Evolutionary conservation across 208 protist species (phyloP).

Genomic region (Acanthamoeba royreba): DNA sequence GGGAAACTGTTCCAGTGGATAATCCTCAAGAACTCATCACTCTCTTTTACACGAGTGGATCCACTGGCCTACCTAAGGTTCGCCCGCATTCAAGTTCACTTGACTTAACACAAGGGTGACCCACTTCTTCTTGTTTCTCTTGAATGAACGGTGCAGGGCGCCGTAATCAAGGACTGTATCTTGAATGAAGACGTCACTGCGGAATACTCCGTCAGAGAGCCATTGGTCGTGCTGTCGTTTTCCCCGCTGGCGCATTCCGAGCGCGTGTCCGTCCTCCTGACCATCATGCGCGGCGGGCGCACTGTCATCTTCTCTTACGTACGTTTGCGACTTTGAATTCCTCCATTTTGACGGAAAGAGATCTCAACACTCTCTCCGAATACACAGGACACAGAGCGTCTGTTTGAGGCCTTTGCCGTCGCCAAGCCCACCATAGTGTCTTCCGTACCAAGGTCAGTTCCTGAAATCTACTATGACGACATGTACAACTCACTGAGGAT

Average conservation of each 20-base stretch:
- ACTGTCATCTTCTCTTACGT: background rate
- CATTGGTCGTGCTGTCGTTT: background rate
- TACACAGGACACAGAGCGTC: background rate
- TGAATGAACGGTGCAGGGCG: background rate
- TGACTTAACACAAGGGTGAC: too few relatives aligned
- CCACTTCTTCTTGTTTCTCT: background rate
- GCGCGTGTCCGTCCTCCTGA: background rate
- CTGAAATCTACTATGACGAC: too few relatives aligned
- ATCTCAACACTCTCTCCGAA: too few relatives aligned
- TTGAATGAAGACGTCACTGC: background rate
- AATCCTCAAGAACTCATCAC: conserved; percentile 1
- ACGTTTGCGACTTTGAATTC: background rate
- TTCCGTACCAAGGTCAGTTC: background rate
- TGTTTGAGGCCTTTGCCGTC: background rate
- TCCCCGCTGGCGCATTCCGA: background rate
- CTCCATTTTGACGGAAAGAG: background rate
- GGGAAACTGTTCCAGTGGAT: background rate
- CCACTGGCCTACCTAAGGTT: conserved; percentile 53
- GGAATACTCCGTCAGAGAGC: background rate
- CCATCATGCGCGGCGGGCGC: background rate
- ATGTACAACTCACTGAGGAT: too few relatives aligned
- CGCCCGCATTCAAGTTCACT: background rate
- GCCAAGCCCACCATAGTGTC: background rate
- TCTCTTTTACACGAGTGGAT: conserved; percentile 56
- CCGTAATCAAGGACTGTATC: background rate